Conservation (phyloP, 345 rosid species). For the Gossypium anomalum region DNA sequence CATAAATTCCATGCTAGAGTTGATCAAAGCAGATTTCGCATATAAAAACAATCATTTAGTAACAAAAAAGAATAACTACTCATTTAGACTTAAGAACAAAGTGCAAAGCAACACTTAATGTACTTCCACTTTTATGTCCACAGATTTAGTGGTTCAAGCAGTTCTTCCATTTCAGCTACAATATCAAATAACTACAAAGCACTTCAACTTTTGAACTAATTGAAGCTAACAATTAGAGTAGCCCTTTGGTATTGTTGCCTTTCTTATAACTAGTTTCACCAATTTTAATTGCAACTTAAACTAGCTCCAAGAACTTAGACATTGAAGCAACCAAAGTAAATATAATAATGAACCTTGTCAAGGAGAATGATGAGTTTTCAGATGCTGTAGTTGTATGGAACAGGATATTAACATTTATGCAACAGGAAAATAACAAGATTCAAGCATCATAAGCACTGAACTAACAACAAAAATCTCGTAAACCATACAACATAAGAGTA, state of each 20-base stretch:
- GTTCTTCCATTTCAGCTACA: neutral
- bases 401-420: neutral
- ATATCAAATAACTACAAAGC: neutral
- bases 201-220: neutral
- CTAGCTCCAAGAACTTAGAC: neutral
- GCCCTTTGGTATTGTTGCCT: neutral
- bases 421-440: neutral
- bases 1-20: slow-evolving; percentile 4
- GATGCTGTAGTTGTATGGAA: neutral
- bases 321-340: neutral
- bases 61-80: neutral
- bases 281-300: neutral
- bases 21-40: neutral
- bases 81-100: neutral
- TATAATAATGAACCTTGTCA: neutral
- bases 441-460: neutral
- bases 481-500: neutral
- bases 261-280: neutral
- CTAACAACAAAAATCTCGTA: neutral
- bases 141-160: neutral
- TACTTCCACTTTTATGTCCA: neutral
- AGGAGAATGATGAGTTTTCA: neutral
- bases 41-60: neutral
- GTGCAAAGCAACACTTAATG: neutral
- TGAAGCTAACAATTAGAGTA: neutral